phyloP scores from a whole-genome alignment of 2,329 filamentous ascomycete species.

The Talaromyces sp. region DNA sequence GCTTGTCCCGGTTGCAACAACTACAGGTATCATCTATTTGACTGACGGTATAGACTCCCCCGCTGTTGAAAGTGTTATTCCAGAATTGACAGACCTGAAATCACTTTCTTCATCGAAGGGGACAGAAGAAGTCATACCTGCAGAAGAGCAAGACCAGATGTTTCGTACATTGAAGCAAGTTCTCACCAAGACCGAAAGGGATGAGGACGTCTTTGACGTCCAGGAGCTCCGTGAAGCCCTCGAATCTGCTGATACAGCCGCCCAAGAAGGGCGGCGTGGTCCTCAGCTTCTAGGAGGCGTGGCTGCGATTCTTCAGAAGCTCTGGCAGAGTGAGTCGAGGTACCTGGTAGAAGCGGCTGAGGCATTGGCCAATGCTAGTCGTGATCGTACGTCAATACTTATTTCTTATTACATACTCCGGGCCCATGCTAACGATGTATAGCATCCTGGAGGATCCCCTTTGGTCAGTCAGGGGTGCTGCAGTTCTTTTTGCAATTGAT shows the following conservation, averaged over 20 bases:
- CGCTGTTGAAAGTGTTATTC: slow-evolving; percentile 27
- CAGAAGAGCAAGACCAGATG: slow-evolving; percentile 34
- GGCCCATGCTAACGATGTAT: slow-evolving; percentile 16
- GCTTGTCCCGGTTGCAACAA: slow-evolving; percentile 8
- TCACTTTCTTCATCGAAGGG: slow-evolving; percentile 21
- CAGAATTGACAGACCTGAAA: slow-evolving; percentile 23
- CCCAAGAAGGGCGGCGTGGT: slow-evolving; percentile 24
- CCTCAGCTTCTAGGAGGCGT: slow-evolving; percentile 28
- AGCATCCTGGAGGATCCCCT: slow-evolving; percentile 41
- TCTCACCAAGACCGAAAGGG: slow-evolving; percentile 23
- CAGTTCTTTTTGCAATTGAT: slow-evolving; percentile 42
- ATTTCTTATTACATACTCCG: slow-evolving; percentile 7
- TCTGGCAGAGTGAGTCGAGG: slow-evolving; percentile 38
- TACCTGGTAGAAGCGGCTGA: slow-evolving; percentile 37
- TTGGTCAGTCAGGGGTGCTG: slow-evolving; percentile 40
- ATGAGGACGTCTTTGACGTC: slow-evolving; percentile 27
- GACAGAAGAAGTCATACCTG: slow-evolving; percentile 19
- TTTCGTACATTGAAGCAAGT: slow-evolving; percentile 33
- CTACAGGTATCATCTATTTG: background rate
- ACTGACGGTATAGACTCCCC: slow-evolving; percentile 24
- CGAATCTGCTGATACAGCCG: slow-evolving; percentile 28
- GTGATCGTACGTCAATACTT: slow-evolving; percentile 35
- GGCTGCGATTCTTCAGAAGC: slow-evolving; percentile 29
- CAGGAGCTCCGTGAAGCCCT: slow-evolving; percentile 31
- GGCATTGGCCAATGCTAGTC: slow-evolving; percentile 41